Evolutionary conservation across 2,329 filamentous ascomycete genomes (phyloP), one percentile per base, ranked within the genome.

Genomic region (Clonostachys rosea): DNA sequence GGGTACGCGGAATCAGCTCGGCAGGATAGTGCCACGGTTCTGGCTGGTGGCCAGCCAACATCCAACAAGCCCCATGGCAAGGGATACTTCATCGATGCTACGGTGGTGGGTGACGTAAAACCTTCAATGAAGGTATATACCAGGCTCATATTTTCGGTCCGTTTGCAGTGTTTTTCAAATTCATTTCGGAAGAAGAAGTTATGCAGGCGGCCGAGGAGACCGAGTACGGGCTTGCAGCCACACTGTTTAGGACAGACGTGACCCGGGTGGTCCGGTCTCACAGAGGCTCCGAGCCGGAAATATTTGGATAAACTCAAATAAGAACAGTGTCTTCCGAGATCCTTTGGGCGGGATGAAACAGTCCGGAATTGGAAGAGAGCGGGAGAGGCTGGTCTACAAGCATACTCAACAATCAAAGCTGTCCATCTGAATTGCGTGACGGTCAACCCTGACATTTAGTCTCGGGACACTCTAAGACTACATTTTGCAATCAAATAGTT

Each of bases 281-380:
- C 70, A 70, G 47, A 74, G 70, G 34, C 71, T 47, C 41, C 39
- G 40, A 42, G 46, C 42, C 11, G 46, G 46, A 34, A 47, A 41
- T 20, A 37, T 47, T 42, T 47, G 46, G 46, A 42, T 47, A 34
- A 47, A 47, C 46, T 53, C 50, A 18, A 53, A 50, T 5, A 52
- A 59, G 42, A 52, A 59, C 42, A 48, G 94, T 2, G 81, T 86
- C 64, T 80, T 83, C 68, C 75, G 83, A 56, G 57, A 86, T 0
- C 69, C 69, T 17, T 91, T 91, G 55, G 85, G 86, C 46, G 89
- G 90, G 1, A 89, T 79, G 74, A 92, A 91, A 70, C 79, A 90
- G 69, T 81, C 74, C 30, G 89, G 89, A 51, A 87, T 91, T 48
- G 89, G 89, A 41, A 82, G 86, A 47, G 89, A 95, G 65, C 71